These are phyloP conservation scores for Lasiodiplodia sp. DNA, from an alignment of 2,329 filamentous ascomycete species.

Conservation along the genomic window DNA sequence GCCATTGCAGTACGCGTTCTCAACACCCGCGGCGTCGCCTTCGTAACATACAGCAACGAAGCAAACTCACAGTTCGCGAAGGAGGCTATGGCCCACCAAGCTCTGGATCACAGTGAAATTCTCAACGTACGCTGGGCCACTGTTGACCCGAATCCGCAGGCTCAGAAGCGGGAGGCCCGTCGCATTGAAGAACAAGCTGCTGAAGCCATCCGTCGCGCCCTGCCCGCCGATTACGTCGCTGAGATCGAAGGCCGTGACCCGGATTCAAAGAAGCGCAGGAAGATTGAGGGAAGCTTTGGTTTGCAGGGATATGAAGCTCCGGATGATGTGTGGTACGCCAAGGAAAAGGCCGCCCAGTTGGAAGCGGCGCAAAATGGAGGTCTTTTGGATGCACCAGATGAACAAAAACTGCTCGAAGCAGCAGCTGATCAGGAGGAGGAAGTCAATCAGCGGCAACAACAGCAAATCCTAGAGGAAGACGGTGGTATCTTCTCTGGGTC, in stretches of 20 bases:
- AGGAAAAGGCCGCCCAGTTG: conserved; percentile 71
- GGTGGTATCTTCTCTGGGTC: conserved; percentile 81
- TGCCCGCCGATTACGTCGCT: conserved; percentile 89
- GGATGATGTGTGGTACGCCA: conserved; percentile 90
- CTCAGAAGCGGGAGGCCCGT: conserved; percentile 87
- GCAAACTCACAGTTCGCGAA: conserved; percentile 57
- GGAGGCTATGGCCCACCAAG: conserved; percentile 95
- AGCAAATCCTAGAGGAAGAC: conserved; percentile 39
- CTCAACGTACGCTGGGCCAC: conserved; percentile 98
- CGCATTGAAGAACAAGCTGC: conserved; percentile 95
- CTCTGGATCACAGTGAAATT: conserved; percentile 88
- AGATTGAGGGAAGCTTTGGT: conserved; percentile 87
- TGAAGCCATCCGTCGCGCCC: conserved; percentile 85
- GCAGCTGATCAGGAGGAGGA: conserved; percentile 49
- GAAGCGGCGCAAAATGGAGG: conserved; percentile 70
- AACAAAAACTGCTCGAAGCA: conserved; percentile 56
- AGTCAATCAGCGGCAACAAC: conserved; percentile 30
- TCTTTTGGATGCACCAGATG: conserved; percentile 66
- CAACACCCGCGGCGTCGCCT: conserved; percentile 88
- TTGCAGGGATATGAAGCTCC: conserved; percentile 92
- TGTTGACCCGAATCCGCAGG: conserved; percentile 92
- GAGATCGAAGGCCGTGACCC: conserved; percentile 93
- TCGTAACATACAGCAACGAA: conserved; percentile 93
- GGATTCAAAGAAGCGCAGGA: conserved; percentile 85
- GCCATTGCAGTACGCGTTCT: conserved; percentile 71